phyloP scores from a whole-genome alignment of 805 yeast genomes.

The Barnettozyma vustinii region DNA sequence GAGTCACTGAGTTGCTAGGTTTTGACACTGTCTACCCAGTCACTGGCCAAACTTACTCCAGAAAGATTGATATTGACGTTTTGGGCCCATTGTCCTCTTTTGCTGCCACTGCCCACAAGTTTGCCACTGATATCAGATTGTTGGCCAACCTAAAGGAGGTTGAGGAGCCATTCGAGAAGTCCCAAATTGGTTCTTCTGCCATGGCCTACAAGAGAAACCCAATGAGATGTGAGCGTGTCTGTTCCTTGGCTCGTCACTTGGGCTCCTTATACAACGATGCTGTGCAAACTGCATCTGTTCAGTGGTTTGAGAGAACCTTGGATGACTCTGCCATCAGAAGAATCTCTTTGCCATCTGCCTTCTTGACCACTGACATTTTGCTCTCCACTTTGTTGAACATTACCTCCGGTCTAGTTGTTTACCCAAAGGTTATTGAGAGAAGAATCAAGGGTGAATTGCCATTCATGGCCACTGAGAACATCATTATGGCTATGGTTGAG shows the following conservation, averaged over 20 bases:
- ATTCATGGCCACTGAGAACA: conserved; percentile 98
- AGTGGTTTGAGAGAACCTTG: conserved; percentile 98
- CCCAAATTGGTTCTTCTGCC: conserved; percentile 97
- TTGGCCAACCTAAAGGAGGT: conserved; percentile 95
- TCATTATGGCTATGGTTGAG: conserved; percentile 99
- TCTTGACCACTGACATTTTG: conserved; percentile 91
- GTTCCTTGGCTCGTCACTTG: conserved; percentile 95
- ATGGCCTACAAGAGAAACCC: conserved; percentile 99
- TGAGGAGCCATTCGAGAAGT: conserved; percentile 97
- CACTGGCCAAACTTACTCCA: conserved; percentile 98
- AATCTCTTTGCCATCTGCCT: conserved; percentile 93
- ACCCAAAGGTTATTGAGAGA: conserved; percentile 97
- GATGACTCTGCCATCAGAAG: conserved; percentile 98
- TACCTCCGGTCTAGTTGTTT: conserved; percentile 92
- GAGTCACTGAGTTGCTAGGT: conserved; percentile 89
- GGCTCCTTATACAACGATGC: conserved; percentile 91
- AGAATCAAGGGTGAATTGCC: conserved; percentile 93
- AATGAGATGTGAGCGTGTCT: conserved; percentile 98
- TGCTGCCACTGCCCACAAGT: conserved; percentile 94
- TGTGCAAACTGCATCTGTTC: conserved; percentile 94
- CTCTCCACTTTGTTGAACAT: conserved; percentile 86
- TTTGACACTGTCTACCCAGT: conserved; percentile 94
- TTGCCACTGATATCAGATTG: conserved; percentile 94
- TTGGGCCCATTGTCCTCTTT: conserved; percentile 88
- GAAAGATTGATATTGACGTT: conserved; percentile 95